Evolutionary conservation across 495 filamentous ascomycete genomes (phyloP), one percentile per base, ranked within the genome.

Genomic region (Stereocaulon alpinum): DNA sequence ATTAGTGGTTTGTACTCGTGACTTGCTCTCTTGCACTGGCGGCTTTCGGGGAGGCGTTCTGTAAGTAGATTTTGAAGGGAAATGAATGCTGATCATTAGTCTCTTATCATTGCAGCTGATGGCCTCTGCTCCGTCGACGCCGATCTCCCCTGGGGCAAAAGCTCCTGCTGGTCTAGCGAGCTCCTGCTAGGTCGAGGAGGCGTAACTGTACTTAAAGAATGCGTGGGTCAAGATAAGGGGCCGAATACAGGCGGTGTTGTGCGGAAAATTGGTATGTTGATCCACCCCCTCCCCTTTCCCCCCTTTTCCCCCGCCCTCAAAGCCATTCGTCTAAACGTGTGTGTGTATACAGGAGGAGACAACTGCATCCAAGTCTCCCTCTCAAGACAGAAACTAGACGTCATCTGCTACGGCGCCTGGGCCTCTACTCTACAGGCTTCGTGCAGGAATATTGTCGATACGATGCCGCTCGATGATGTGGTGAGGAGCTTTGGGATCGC

Each of bases 1-100:
- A 51, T 51, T 11, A 51, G 48, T 29, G n/a, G 48, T 51, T n/a
- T 30, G 48, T 34, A n/a, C n/a, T n/a, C n/a, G n/a, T n/a, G n/a
- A n/a, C n/a, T n/a, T n/a, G n/a, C n/a, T n/a, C n/a, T n/a, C n/a
- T n/a, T n/a, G n/a, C n/a, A n/a, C n/a, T n/a, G n/a, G n/a, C n/a
- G n/a, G n/a, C n/a, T n/a, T n/a, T n/a, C n/a, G n/a, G n/a, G n/a
- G n/a, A n/a, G n/a, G n/a, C n/a, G n/a, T n/a, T n/a, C n/a, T n/a
- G n/a, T n/a, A n/a, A n/a, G n/a, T n/a, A n/a, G n/a, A n/a, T n/a
- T n/a, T 34, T 34, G 1, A 34, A 34, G 32, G 32, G 32, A 34
- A 6, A 10, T 34, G 32, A 34, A 6, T 34, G 32, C 32, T 34
- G 32, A 34, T 34, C 6, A 34, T 34, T 34, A 34, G 30, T 34